Percentiles rank a stretch among this genome's conserved stretches.
These are phyloP conservation scores for Fagus crenata DNA, from an alignment of 306 rosid genomes.

Conservation along the genomic window DNA sequence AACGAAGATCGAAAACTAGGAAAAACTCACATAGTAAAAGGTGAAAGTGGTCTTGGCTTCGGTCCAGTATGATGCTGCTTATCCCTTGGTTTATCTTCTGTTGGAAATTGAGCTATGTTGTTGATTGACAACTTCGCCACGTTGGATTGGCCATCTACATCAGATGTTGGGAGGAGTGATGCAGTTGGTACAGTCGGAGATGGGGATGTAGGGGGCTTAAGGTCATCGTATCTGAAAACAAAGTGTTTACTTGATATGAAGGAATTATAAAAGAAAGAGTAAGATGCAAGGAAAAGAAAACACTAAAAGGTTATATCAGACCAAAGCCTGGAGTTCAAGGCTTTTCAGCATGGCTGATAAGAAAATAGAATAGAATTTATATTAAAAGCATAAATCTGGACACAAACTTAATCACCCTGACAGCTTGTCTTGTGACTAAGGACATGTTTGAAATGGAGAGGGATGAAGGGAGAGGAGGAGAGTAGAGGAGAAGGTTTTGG, in stretches of 20 bases:
- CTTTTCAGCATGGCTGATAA: slow-evolving; percentile 1
- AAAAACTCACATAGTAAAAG: slow-evolving; percentile 63
- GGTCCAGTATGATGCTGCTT: slow-evolving; percentile 38
- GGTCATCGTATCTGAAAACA: slow-evolving; percentile 58
- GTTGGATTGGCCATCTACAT: slow-evolving; percentile 25
- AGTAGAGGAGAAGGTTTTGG: too few relatives aligned
- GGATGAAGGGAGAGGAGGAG: too few relatives aligned
- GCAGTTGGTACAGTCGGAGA: slow-evolving; percentile 57
- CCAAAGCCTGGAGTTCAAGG: not conserved
- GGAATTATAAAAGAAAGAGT: not conserved
- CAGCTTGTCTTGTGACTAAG: not conserved
- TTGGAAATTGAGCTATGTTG: slow-evolving; percentile 44
- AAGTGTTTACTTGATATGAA: slow-evolving; percentile 12
- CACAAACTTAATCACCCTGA: not conserved
- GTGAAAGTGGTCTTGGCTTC: slow-evolving; percentile 66
- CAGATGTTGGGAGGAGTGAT: slow-evolving; percentile 34
- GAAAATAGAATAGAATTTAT: not conserved
- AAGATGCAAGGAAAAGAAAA: not conserved
- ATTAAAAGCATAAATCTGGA: not conserved
- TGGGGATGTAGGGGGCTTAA: slow-evolving; percentile 86
- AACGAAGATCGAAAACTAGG: slow-evolving; percentile 1
- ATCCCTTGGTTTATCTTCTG: slow-evolving; percentile 31
- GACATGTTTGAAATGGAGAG: not conserved
- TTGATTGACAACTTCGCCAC: slow-evolving; percentile 24
- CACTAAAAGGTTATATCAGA: slow-evolving; percentile 19